Evolutionary conservation across 106 monocot genomes (phyloP).

Genomic region (Apostasia shenzhenica): DNA sequence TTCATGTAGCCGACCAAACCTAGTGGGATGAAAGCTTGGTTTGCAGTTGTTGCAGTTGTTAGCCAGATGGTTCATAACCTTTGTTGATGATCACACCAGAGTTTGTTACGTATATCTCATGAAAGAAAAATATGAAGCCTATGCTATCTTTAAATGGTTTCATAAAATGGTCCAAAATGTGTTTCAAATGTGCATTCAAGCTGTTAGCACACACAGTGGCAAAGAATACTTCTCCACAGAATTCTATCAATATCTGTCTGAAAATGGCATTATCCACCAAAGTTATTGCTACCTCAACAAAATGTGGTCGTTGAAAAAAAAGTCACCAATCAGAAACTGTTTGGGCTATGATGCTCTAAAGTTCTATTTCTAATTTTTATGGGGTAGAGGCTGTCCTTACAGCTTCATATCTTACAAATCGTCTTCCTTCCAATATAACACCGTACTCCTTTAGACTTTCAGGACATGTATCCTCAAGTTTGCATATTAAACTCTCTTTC

Average conservation of each 20-base stretch:
- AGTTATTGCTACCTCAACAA: not conserved
- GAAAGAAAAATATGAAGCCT: not conserved
- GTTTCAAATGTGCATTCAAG: not conserved
- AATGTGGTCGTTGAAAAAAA: not conserved
- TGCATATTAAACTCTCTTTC: no score
- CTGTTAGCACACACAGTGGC: not conserved
- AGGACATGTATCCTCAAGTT: no score
- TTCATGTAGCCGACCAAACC: no score
- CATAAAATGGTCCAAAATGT: not conserved
- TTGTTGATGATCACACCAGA: not conserved
- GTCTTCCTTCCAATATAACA: not conserved
- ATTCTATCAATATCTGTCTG: not conserved
- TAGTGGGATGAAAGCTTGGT: no score
- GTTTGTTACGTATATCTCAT: not conserved
- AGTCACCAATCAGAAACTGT: not conserved
- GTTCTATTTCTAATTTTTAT: not conserved
- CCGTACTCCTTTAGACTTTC: no score
- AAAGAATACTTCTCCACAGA: not conserved
- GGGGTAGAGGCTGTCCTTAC: not conserved
- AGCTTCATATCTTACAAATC: not conserved
- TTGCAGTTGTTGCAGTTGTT: no score
- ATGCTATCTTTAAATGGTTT: not conserved
- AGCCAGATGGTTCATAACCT: not conserved
- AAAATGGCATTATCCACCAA: not conserved
- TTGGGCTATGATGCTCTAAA: not conserved